Evolutionary conservation across 768 basidiomycete species (phyloP).

Genomic region (Termitomyces sp.): DNA sequence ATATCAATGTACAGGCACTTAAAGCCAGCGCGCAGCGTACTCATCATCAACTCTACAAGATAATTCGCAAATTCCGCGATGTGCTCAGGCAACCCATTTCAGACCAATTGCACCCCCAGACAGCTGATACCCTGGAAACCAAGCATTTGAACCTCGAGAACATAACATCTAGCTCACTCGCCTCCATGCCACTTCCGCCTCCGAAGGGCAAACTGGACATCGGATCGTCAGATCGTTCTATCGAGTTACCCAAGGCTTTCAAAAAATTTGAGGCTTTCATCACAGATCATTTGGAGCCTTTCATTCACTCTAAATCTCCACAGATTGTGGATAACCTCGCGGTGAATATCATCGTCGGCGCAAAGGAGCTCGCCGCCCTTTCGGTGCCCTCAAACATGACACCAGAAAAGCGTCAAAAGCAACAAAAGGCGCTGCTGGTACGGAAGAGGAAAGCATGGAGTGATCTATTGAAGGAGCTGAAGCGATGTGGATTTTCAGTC

Average conservation of each 20-base stretch:
- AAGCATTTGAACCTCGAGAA: constrained; percentile 9
- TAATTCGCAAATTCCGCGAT: constrained; percentile 88
- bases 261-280: constrained; percentile 42
- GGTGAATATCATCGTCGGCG: constrained; percentile 55
- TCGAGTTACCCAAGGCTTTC: constrained; percentile 45
- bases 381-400: constrained; percentile 34
- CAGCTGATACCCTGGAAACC: constrained; percentile 31
- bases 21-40: constrained; percentile 87
- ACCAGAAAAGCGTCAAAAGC: constrained; percentile 51
- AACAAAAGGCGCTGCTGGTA: constrained; percentile 64
- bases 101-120: constrained; percentile 30
- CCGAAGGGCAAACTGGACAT: constrained; percentile 12
- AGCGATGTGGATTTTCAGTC: constrained; percentile 66
- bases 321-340: constrained; percentile 49
- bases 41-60: constrained; percentile 87
- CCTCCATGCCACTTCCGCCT: not conserved
- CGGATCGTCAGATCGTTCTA: constrained; percentile 30
- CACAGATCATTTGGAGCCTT: constrained; percentile 31
- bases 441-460: constrained; percentile 89
- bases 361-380: constrained; percentile 48
- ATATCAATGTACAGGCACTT: constrained; percentile 90
- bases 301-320: constrained; percentile 34
- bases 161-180: not conserved
- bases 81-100: constrained; percentile 68
- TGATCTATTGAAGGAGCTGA: constrained; percentile 86